phyloP scores from a whole-genome alignment of 768 basidiomycete species.

The Auriscalpium orientale region DNA sequence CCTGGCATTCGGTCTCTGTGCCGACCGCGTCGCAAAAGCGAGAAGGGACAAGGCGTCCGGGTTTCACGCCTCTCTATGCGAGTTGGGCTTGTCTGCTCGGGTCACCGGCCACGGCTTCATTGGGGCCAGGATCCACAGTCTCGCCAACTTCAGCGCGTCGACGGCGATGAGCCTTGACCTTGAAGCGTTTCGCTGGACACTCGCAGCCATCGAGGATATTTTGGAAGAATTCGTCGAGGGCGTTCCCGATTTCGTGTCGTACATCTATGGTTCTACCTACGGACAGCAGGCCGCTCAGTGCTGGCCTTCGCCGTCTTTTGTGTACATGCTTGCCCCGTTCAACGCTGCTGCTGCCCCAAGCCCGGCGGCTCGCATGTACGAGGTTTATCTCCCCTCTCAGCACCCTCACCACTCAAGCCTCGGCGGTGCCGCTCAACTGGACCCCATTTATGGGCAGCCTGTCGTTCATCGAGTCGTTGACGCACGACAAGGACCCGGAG shows the following conservation, averaged over 20 bases:
- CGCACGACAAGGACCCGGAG: not conserved
- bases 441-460: not conserved
- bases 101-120: not conserved
- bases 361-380: not conserved
- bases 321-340: not conserved
- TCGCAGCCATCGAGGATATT: not conserved
- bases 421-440: not conserved
- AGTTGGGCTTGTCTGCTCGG: not conserved
- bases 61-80: not conserved
- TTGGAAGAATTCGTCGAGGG: conserved; percentile 6
- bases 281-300: not conserved
- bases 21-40: not conserved
- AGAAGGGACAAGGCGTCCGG: not conserved
- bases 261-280: not conserved
- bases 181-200: not conserved
- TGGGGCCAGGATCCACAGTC: not conserved
- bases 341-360: not conserved
- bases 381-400: not conserved
- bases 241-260: conserved; percentile 1
- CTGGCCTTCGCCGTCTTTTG: not conserved
- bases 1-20: not conserved
- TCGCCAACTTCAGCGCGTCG: not conserved
- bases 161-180: not conserved
- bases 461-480: not conserved
- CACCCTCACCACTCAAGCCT: not conserved